Base-by-base conservation (phyloP, 2,329 filamentous ascomycete genomes). In the Cladosporium halotolerans region DNA sequence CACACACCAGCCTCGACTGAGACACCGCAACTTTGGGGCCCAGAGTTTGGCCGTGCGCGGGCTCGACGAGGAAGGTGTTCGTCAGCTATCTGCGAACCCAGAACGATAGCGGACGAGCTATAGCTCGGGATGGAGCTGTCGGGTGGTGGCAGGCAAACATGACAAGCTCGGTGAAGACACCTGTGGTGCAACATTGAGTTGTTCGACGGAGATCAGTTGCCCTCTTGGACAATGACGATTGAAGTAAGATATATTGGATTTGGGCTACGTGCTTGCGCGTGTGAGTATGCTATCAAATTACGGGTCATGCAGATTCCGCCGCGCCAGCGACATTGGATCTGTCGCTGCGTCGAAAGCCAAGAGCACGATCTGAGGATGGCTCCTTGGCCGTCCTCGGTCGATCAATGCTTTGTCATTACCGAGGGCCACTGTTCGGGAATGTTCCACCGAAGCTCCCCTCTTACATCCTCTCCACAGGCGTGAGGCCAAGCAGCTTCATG, bases 401-500 rank as follows among this genome's bases (percentile, higher is more conserved):
- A 28, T 28, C 42, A 44, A n/a, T 23, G 31, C 19, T 44, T 44
- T 44, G 13, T 39, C 41, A 13, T 28, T 13, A 3, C 41, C 18
- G 8, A 28, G 9, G 9, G 19, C 19, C 9, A 28, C 11, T 1
- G 6, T 18, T 42, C 14, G 10, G 16, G 14, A 10, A 18, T 10
- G 4, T n/a, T 19, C 42, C 14, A n/a, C 14, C 40, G 14, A 33
- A 16, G 33, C 13, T 16, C 9, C 28, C 23, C 14, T 34, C 23
- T 62, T 58, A 69, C 66, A 70, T 68, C 72, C 82, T 76, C 67
- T 92, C 84, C 45, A 95, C 85, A 9, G 89, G 89, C 50, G 77
- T 83, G 68, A 95, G 73, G 1, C 89, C 89, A 59, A 95, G 74
- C 62, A 95, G 70, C 58, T 79, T 79, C 89, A 95, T 95, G 57